Percentiles rank a stretch among this genome's conserved stretches.
Evolutionary conservation across 371 early-diverging fungal genomes (phyloP).

Genomic region (Actinomucor elegans): DNA sequence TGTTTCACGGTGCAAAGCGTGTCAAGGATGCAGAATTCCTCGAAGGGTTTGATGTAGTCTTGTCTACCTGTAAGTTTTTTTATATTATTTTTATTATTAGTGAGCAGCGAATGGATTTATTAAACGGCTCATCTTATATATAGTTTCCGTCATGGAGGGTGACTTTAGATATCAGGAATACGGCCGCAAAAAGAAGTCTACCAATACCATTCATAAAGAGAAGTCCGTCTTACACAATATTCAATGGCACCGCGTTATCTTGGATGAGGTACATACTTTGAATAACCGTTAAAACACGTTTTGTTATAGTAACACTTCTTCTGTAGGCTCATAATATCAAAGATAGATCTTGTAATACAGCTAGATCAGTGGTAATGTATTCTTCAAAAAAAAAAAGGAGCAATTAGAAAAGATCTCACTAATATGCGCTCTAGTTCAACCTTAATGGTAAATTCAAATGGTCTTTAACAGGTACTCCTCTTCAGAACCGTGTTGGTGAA

Average conservation of each 20-base stretch:
- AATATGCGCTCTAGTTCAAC: conserved; percentile 67
- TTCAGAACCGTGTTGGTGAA: conserved; percentile 98
- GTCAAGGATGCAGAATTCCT: conserved; percentile 52
- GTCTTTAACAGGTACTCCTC: conserved; percentile 95
- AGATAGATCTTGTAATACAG: conserved; percentile 89
- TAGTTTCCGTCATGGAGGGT: conserved; percentile 77
- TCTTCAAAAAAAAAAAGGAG: no score
- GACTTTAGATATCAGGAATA: conserved; percentile 73
- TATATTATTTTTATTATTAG: not conserved
- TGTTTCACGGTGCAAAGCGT: conserved; percentile 77
- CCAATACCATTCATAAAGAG: conserved; percentile 53
- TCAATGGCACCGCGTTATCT: conserved; percentile 83
- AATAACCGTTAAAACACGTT: not conserved
- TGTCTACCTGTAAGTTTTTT: conserved; percentile 75
- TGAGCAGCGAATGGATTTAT: no score
- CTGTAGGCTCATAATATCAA: conserved; percentile 91
- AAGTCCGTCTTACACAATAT: conserved; percentile 73
- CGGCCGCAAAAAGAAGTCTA: conserved; percentile 62
- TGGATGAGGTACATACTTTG: conserved; percentile 70
- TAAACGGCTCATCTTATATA: not conserved
- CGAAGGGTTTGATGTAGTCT: conserved; percentile 71
- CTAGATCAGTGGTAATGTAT: conserved; percentile 67
- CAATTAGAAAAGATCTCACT: no score
- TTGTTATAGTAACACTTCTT: not conserved
- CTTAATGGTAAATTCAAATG: conserved; percentile 79